Conservation (phyloP, 306 rosid genomes). For the Castanea crenata region DNA sequence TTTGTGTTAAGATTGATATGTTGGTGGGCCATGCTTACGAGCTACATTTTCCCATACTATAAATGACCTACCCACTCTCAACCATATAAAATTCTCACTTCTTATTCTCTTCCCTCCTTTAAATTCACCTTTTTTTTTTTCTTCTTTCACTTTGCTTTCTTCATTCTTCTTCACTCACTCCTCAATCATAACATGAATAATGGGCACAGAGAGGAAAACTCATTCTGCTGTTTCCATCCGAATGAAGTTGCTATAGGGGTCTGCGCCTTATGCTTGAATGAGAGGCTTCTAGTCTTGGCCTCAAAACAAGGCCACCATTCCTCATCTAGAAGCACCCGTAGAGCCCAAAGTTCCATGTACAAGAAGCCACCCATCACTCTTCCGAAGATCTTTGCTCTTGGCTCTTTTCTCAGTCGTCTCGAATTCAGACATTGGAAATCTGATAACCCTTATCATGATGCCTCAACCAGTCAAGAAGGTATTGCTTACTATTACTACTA, state of each 20-base stretch:
- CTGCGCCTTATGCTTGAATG: constrained; percentile 77
- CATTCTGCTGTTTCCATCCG: constrained; percentile 84
- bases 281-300: constrained; percentile 71
- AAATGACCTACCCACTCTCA: constrained; percentile 22
- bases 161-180: constrained; percentile 13
- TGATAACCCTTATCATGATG: constrained; percentile 39
- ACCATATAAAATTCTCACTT: constrained; percentile 35
- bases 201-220: constrained; percentile 55
- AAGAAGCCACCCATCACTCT: constrained; percentile 45
- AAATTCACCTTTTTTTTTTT: constrained; percentile 10
- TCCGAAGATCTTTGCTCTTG: constrained; percentile 88
- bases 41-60: not conserved
- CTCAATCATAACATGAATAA: constrained; percentile 31
- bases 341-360: constrained; percentile 25
- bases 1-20: not conserved
- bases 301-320: constrained; percentile 54
- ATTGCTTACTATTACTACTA: not conserved
- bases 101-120: constrained; percentile 3
- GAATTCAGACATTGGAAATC: constrained; percentile 66
- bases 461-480: constrained; percentile 94
- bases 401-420: constrained; percentile 66
- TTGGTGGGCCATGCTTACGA: constrained; percentile 28
- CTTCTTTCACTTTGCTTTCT: constrained; percentile 2
- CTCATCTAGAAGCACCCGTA: constrained; percentile 26
- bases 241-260: constrained; percentile 70